Conservation (phyloP, 345 rosid genomes). For the Sisymbrium altissimum region DNA sequence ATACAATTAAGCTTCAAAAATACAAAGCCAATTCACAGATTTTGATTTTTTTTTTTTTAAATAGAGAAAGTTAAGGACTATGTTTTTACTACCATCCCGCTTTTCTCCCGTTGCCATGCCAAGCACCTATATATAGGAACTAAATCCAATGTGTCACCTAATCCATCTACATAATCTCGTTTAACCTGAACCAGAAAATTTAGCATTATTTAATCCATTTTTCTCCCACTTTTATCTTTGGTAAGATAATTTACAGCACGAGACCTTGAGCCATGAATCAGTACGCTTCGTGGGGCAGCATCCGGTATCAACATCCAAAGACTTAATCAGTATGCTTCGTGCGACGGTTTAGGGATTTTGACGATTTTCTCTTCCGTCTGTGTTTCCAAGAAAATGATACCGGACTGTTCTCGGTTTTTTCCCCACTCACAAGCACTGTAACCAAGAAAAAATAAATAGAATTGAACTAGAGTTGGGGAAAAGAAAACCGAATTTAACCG, state of each 20-base stretch:
- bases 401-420: neutral
- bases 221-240: neutral
- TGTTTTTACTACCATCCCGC: constrained; percentile 69
- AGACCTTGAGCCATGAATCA: constrained; percentile 90
- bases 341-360: neutral
- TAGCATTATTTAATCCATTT: constrained; percentile 1
- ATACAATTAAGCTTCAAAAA: neutral
- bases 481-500: too few species aligned
- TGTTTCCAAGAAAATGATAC: neutral
- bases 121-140: constrained; percentile 89
- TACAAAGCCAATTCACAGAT: neutral
- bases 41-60: neutral
- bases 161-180: constrained; percentile 80
- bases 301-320: constrained; percentile 63
- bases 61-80: neutral
- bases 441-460: too few species aligned
- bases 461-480: too few species aligned
- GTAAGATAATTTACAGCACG: neutral
- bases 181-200: constrained; percentile 55
- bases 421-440: too few species aligned
- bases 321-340: constrained; percentile 78
- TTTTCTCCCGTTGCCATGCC: constrained; percentile 96
- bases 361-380: neutral
- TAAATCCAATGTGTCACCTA: constrained; percentile 81
- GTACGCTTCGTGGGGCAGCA: constrained; percentile 81